phyloP scores from a whole-genome alignment of 169 alveolate genomes.

The Theileria luwenshuni region DNA sequence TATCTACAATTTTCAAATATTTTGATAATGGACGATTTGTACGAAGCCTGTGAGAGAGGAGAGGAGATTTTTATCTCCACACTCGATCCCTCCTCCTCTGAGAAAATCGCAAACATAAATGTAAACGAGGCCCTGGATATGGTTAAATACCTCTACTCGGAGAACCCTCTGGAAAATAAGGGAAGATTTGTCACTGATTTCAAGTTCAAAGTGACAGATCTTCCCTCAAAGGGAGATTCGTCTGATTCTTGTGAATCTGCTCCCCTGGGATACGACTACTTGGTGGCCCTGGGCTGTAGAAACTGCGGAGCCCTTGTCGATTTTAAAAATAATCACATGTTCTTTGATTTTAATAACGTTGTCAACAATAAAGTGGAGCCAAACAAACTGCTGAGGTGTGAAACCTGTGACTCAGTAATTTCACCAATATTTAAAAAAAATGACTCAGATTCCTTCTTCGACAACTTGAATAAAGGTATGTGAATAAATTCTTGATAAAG shows the following conservation, averaged over 20 bases:
- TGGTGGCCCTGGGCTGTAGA: constrained; percentile 63
- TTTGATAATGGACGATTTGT: constrained; percentile 41
- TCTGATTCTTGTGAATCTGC: background rate
- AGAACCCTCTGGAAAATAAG: constrained; percentile 29
- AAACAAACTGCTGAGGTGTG: constrained; percentile 42
- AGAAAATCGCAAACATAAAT: constrained; percentile 52
- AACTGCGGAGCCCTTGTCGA: constrained; percentile 45
- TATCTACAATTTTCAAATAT: constrained; percentile 9
- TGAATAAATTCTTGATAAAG: background rate
- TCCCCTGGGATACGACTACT: constrained; percentile 50
- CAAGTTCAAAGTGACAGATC: constrained; percentile 5
- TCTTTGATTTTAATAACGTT: constrained; percentile 39
- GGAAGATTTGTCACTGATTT: constrained; percentile 19
- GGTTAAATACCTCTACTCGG: constrained; percentile 58
- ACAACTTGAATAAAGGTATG: constrained; percentile 12
- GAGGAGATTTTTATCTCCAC: constrained; percentile 40
- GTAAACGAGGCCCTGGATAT: constrained; percentile 65
- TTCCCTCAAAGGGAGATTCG: background rate
- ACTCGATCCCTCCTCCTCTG: constrained; percentile 40
- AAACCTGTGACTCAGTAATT: constrained; percentile 34
- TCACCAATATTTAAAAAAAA: constrained; percentile 60
- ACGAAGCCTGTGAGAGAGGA: constrained; percentile 55
- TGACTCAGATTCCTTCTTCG: constrained; percentile 34
- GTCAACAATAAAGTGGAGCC: background rate
- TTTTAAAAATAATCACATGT: constrained; percentile 33